phyloP scores from a whole-genome alignment of 495 filamentous ascomycete genomes.

The Trichoderma erinaceum region DNA sequence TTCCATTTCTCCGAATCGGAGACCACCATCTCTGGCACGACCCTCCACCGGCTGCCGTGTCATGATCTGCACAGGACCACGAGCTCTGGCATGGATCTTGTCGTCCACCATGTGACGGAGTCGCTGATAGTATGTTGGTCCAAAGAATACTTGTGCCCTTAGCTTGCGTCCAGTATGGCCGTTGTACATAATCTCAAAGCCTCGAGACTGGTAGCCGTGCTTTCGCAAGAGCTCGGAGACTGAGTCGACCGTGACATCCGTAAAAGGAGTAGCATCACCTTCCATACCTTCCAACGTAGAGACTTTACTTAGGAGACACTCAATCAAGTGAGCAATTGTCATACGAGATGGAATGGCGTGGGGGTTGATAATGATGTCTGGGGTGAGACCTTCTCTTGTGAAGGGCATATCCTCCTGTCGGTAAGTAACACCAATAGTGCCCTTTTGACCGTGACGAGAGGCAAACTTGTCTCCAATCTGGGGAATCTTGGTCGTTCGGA shows the following conservation, averaged over 20 bases:
- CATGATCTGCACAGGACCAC: conserved; percentile 94
- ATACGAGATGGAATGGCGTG: conserved; percentile 99
- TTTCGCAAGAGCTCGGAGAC: conserved; percentile 86
- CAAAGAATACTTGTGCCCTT: conserved; percentile 89
- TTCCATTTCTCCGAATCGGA: conserved; percentile 99
- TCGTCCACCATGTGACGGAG: conserved; percentile 99
- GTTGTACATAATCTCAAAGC: conserved; percentile 98
- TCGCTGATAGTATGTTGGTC: conserved; percentile 98
- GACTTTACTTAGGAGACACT: conserved; percentile 95
- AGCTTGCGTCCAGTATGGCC: conserved; percentile 93
- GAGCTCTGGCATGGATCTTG: conserved; percentile 96
- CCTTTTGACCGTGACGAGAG: conserved; percentile 97
- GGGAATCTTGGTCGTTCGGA: conserved; percentile 93
- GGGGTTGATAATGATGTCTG: conserved; percentile 97
- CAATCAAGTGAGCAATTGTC: conserved; percentile 99
- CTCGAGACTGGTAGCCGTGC: conserved; percentile 91
- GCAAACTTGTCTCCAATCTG: conserved; percentile 99
- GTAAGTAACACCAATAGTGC: conserved; percentile 97
- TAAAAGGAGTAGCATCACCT: conserved; percentile 97
- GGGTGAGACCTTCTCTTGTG: conserved; percentile 80
- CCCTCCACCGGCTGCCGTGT: conserved; percentile 98
- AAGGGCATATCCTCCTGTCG: conserved; percentile 99
- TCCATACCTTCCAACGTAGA: conserved; percentile 83
- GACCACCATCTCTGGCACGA: conserved; percentile 92
- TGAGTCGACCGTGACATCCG: conserved; percentile 90